A percentile compares a stretch with the other conserved stretches of the same genome.
phyloP scores from a whole-genome alignment of 495 filamentous ascomycete genomes.

The Xylaria bambusicola region DNA sequence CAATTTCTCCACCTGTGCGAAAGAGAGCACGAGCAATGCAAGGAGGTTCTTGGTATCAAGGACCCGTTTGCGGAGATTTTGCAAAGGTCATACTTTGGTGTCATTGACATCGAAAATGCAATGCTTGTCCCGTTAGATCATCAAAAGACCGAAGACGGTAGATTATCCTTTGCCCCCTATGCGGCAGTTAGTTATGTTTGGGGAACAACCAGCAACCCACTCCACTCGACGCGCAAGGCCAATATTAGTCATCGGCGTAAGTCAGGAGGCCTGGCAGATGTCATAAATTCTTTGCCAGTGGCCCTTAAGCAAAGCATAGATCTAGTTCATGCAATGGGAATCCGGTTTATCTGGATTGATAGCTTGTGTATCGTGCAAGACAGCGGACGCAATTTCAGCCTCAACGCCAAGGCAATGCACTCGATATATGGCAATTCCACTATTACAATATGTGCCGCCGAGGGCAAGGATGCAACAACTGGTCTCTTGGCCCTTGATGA shows the following conservation, averaged over 20 bases:
- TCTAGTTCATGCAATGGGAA: conserved; percentile 25
- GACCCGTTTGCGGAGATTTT: background rate
- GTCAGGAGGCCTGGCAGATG: conserved; percentile 21
- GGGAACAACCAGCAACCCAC: conserved; percentile 22
- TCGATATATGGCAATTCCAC: conserved; percentile 23
- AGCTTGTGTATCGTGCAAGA: conserved; percentile 38
- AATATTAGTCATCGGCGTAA: conserved; percentile 22
- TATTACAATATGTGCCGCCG: conserved; percentile 28
- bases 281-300: conserved; percentile 21
- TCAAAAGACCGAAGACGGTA: background rate
- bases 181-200: conserved; percentile 38
- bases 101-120: conserved; percentile 6
- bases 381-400: conserved; percentile 22
- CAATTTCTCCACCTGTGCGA: conserved; percentile 8
- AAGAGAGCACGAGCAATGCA: background rate
- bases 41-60: background rate
- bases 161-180: conserved; percentile 18
- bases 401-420: conserved; percentile 24
- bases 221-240: conserved; percentile 16
- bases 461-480: conserved; percentile 21
- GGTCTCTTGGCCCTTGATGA: conserved; percentile 15
- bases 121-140: background rate
- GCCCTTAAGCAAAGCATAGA: conserved; percentile 29
- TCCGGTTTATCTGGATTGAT: conserved; percentile 41
- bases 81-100: conserved; percentile 14